Evolutionary conservation across 495 filamentous ascomycete species (phyloP).

Genomic region (Aspergillus ellipticus): DNA sequence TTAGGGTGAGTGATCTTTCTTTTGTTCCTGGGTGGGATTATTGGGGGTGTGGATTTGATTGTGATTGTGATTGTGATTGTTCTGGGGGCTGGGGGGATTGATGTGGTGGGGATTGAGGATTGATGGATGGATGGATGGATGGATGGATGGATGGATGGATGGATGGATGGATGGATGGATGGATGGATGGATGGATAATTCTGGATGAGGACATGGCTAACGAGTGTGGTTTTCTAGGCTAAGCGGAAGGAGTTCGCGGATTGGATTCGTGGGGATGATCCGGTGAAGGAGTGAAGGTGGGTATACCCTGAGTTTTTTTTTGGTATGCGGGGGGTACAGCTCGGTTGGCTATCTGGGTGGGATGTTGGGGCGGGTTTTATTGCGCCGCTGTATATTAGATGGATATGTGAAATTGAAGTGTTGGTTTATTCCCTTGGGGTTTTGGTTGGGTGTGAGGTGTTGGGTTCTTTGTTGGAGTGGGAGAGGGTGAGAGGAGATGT

Average conservation of each 20-base stretch:
- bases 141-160: background rate
- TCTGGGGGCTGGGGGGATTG: too few species aligned
- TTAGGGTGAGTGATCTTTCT: slow-evolving; percentile 56
- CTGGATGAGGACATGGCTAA: slow-evolving; percentile 3
- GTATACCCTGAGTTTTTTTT: background rate
- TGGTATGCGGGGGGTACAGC: slow-evolving; percentile 1
- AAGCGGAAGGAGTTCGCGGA: slow-evolving; percentile 74
- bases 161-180: background rate
- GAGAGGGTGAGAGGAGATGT: too few species aligned
- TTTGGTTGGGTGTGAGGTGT: too few species aligned
- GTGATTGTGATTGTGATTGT: too few species aligned
- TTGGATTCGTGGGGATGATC: slow-evolving; percentile 55
- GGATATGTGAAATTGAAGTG: too few species aligned
- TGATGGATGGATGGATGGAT: too few species aligned
- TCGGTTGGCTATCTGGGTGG: too few species aligned
- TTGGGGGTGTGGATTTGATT: background rate
- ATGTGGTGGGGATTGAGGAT: too few species aligned
- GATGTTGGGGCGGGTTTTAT: too few species aligned
- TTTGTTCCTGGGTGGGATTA: slow-evolving; percentile 28
- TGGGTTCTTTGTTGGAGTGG: too few species aligned
- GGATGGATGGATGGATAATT: background rate
- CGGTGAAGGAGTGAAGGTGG: slow-evolving; percentile 18
- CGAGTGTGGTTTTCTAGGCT: slow-evolving; percentile 44
- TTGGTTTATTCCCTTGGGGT: too few species aligned
- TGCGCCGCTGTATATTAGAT: too few species aligned